Evolutionary conservation across 2,329 filamentous ascomycete species (phyloP).

Genomic region (Cladosporium sp.): DNA sequence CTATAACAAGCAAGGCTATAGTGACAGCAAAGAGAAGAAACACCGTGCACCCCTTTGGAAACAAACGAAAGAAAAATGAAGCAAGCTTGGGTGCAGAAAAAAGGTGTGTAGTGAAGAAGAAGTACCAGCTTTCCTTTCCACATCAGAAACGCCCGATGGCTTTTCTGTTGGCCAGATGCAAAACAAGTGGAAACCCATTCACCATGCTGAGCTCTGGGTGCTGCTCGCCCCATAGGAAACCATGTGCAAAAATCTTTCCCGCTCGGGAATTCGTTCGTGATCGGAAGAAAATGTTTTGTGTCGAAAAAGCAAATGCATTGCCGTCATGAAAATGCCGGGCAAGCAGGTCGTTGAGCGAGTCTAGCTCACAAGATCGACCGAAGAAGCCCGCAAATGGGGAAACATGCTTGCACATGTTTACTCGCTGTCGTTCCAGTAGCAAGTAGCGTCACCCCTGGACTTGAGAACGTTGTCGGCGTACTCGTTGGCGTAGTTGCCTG

Average conservation of each 20-base stretch:
- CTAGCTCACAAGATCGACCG: constrained; percentile 6
- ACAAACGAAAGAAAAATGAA: background rate
- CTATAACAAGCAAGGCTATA: constrained; percentile 1
- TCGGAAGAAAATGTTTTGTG: background rate
- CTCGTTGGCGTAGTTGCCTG: constrained; percentile 52
- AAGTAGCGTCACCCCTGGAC: constrained; percentile 30
- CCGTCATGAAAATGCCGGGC: constrained; percentile 4
- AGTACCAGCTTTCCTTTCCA: constrained; percentile 10
- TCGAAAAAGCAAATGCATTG: constrained; percentile 10
- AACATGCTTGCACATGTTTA: background rate
- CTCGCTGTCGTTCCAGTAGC: constrained; percentile 26
- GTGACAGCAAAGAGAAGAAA: background rate
- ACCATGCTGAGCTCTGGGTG: constrained; percentile 10
- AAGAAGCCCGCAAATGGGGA: constrained; percentile 5
- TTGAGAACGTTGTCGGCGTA: constrained; percentile 49
- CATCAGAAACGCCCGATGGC: constrained; percentile 6
- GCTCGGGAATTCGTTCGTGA: background rate
- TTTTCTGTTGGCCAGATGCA: constrained; percentile 7
- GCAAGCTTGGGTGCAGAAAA: constrained; percentile 3
- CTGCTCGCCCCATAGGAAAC: background rate
- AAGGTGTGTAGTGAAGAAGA: constrained; percentile 12
- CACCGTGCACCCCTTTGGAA: constrained; percentile 1
- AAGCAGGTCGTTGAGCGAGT: constrained; percentile 1
- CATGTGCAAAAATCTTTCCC: constrained; percentile 1
- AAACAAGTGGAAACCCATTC: background rate